phyloP scores from a whole-genome alignment of 306 rosid species.

The Sechiopsis laciniata region DNA sequence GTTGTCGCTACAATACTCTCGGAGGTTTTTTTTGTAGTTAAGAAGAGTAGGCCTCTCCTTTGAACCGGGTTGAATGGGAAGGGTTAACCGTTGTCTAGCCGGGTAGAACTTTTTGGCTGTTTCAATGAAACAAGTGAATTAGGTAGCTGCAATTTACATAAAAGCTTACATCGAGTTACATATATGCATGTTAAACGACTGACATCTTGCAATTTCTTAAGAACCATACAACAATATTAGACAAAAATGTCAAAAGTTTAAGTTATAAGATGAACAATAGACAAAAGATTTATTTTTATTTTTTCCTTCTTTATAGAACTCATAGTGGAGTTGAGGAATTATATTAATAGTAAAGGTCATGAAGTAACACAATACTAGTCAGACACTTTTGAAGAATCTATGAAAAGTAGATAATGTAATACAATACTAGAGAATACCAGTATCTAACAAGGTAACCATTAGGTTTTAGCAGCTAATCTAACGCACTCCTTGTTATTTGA shows the following conservation, averaged over 20 bases:
- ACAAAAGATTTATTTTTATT: not conserved
- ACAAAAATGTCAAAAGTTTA: not conserved
- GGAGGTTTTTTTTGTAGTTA: constrained; percentile 56
- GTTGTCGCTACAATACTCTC: constrained; percentile 58
- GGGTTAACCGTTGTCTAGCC: constrained; percentile 82
- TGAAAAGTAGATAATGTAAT: too few species aligned
- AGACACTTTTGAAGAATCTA: too few species aligned
- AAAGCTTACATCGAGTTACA: not conserved
- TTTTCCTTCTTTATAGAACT: not conserved
- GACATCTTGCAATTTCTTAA: not conserved
- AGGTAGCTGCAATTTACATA: not conserved
- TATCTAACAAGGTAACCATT: not conserved
- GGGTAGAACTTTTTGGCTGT: constrained; percentile 85
- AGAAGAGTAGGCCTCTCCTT: constrained; percentile 81
- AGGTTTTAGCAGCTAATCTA: not conserved
- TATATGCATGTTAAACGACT: not conserved
- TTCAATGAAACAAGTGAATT: not conserved
- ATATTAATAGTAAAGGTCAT: not conserved
- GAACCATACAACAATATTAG: not conserved
- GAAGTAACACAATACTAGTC: not conserved
- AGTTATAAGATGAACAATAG: not conserved
- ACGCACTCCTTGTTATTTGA: not conserved
- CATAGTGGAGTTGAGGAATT: not conserved
- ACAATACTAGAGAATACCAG: not conserved
- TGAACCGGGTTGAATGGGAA: constrained; percentile 67